Conservation (phyloP, 2,329 filamentous ascomycete genomes). For the Curvularia hawaiiensis region DNA sequence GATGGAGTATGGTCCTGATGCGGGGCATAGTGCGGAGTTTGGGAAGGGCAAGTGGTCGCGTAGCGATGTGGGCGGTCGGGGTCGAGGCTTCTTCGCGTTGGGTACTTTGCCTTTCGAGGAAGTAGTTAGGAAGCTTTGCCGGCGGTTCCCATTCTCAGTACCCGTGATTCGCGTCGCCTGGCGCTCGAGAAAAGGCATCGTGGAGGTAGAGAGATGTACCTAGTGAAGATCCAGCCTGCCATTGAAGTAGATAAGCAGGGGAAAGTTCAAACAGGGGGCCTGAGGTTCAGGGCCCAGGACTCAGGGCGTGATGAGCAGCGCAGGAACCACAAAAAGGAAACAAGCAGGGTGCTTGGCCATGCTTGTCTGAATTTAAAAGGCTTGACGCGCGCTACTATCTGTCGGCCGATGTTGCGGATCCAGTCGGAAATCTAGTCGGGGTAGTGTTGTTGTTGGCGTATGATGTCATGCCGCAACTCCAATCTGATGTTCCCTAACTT, state of each 20-base stretch:
- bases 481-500: neutral
- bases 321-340: neutral
- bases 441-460: conserved; percentile 7
- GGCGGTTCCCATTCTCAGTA: conserved; percentile 22
- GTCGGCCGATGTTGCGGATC: conserved; percentile 6
- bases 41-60: conserved; percentile 55
- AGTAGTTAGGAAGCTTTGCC: conserved; percentile 23
- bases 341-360: conserved; percentile 14
- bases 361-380: conserved; percentile 12
- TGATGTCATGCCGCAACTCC: conserved; percentile 14
- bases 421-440: conserved; percentile 8
- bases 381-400: neutral
- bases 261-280: neutral
- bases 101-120: conserved; percentile 42
- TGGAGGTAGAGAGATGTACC: conserved; percentile 1
- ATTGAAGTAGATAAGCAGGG: conserved; percentile 5
- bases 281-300: conserved; percentile 3
- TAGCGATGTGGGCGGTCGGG: conserved; percentile 53
- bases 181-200: conserved; percentile 36
- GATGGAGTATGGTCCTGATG: conserved; percentile 59
- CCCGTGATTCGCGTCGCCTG: conserved; percentile 39
- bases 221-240: conserved; percentile 3
- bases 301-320: neutral
- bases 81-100: conserved; percentile 55
- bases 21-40: conserved; percentile 53